Conservation (phyloP, 208 protist species). For the Tetramitus jugosus region DNA sequence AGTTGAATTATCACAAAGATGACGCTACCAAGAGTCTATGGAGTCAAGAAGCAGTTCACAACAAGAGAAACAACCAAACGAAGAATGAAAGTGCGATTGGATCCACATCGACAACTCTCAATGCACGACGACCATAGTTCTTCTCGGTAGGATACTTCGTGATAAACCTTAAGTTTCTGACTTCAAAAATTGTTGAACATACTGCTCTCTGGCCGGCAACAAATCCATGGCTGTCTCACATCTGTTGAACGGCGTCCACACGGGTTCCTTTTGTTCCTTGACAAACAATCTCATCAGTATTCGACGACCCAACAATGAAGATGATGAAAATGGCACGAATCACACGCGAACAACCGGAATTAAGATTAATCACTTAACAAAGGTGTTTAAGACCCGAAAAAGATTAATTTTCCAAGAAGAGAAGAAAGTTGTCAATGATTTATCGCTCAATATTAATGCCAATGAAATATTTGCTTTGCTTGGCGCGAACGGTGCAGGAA, state of each 20-base stretch:
- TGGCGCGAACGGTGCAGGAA: constrained; percentile 79
- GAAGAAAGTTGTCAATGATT: not conserved
- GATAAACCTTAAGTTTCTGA: too few relatives aligned
- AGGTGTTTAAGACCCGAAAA: not conserved
- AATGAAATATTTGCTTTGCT: constrained; percentile 69
- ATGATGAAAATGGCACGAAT: not conserved
- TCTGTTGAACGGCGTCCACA: constrained; percentile 59
- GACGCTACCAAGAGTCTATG: too few relatives aligned
- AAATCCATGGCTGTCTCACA: not conserved
- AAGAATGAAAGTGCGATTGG: too few relatives aligned
- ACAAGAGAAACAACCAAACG: too few relatives aligned
- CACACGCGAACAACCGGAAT: not conserved
- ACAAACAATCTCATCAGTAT: constrained; percentile 62
- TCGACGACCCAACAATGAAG: too few relatives aligned
- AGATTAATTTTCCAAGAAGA: not conserved
- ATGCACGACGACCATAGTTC: too few relatives aligned
- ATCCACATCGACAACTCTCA: too few relatives aligned
- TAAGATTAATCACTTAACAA: not conserved
- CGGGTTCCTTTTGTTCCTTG: constrained; percentile 42
- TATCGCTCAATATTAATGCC: not conserved
- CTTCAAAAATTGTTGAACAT: not conserved
- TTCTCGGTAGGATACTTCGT: too few relatives aligned
- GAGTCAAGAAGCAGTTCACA: too few relatives aligned
- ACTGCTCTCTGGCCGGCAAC: not conserved
- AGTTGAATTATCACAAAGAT: too few relatives aligned